These are phyloP conservation scores for Zygotorulaspora chibaensis DNA, from an alignment of 805 yeast genomes.

Conservation along the genomic window DNA sequence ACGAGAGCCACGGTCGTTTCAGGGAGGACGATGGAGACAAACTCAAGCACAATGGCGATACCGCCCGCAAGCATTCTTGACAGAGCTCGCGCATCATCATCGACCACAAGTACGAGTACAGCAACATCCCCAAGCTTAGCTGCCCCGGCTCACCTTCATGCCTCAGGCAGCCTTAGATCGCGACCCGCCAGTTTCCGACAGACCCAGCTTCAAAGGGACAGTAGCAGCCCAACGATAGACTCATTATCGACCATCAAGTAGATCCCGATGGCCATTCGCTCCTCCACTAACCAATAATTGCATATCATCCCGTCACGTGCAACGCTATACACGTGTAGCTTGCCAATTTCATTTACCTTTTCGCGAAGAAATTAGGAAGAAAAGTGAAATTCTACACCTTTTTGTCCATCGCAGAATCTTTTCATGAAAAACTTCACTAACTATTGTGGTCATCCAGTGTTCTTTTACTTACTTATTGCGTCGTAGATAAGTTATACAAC, in stretches of 20 bases:
- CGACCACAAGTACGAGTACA: slow-evolving; percentile 18
- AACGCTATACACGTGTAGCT: slow-evolving; percentile 3
- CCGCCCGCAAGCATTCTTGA: slow-evolving; percentile 73
- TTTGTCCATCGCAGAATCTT: neutral
- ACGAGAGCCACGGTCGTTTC: slow-evolving; percentile 37
- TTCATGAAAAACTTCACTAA: too few species aligned
- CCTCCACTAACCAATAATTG: neutral
- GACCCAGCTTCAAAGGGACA: slow-evolving; percentile 18
- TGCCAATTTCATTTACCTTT: neutral
- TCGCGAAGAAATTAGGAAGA: neutral
- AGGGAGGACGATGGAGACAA: slow-evolving; percentile 43
- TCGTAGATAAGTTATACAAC: neutral
- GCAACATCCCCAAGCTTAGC: slow-evolving; percentile 16
- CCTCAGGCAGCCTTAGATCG: slow-evolving; percentile 12
- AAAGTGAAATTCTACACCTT: neutral
- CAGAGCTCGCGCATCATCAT: slow-evolving; percentile 37
- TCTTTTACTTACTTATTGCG: neutral
- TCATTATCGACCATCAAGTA: slow-evolving; percentile 21
- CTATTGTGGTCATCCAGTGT: neutral
- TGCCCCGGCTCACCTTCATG: slow-evolving; percentile 11
- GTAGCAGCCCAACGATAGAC: slow-evolving; percentile 19
- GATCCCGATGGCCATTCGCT: neutral
- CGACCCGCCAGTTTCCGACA: slow-evolving; percentile 22
- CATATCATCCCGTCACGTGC: slow-evolving; percentile 3
- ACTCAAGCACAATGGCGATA: slow-evolving; percentile 63